Base-by-base conservation (phyloP, 257 asterid species). In the Scutellaria barbata region DNA sequence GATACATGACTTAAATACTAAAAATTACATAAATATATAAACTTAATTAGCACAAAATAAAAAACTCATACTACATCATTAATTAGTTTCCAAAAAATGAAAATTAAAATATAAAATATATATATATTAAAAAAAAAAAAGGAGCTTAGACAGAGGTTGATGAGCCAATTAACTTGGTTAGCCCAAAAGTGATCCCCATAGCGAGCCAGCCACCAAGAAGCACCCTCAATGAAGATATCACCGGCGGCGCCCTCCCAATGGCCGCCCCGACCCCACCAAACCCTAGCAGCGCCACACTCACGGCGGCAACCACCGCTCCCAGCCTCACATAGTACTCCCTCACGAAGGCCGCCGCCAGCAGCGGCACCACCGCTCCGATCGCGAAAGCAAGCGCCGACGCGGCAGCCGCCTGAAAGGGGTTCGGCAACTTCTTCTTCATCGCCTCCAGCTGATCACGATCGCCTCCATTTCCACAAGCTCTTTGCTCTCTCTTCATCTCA, bases 141-240 rank as follows among this genome's bases (percentile, higher is more conserved):
- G 0, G 0, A 7, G 2, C 3, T 51, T 20, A 75, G 0, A 84
- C 17, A 13, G 74, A 81, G 41, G 37, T 22, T 0, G 69, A 72
- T 0, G 69, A 72, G 45, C 89, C 86, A 14, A 86, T 66, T 10
- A 86, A 73, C 74, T 83, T 89, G 0, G 92, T 87, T 0, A 89
- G 22, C 4, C 96, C 95, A 75, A 82, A 89, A 10, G 96, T 89
- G 63, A 89, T 76, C 39, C 85, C 92, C 89, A 89, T 89, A 12
- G 93, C 91, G 58, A 81, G 5, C 89, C 87, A 87, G 13, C 92
- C 94, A 41, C 96, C 96, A 22, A 86, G 4, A 80, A 90, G 39
- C 58, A 90, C 88, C 76, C 96, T 90, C 55, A 76, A 5, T 1
- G 80, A 74, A 20, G 92, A 81, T 50, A 70, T 83, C 70, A 85